Base-by-base conservation (phyloP, 2,329 filamentous ascomycete species). In the Calonectria multiphialidica region DNA sequence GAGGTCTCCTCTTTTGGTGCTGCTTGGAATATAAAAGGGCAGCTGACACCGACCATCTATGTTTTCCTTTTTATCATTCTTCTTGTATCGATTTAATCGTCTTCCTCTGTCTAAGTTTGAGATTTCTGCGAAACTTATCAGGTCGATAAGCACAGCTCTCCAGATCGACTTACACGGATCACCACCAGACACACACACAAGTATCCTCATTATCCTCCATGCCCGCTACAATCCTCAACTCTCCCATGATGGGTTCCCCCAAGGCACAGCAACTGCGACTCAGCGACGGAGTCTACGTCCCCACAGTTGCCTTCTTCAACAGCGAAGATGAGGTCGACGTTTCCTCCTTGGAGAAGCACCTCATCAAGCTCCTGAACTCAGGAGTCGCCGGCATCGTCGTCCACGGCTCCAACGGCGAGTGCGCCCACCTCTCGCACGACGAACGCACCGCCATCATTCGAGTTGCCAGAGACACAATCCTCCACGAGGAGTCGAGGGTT, bases 401-500 rank as follows among this genome's bases (percentile, higher is more conserved):
- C 12, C 94, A 96, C 81, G 94, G 94, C 55, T 95, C 93, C 80
- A 97, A 96, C 79, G 94, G 94, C 78, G 94, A 97, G 86, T 94
- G 94, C 6, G 94, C 95, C 21, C 94, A 96, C 80, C 88, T 97
- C 35, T 92, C 92, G 33, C 92, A 92, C 76, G 86, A 89, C 28
- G 94, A 96, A 84, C 91, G 94, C 70, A 89, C 90, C 49, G 86
- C 91, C 66, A 90, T 96, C 75, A 95, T 83, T 86, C 5, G 86
- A 87, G 76, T 87, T 94, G 84, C 93, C 13, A 70, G 78, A 47
- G 78, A 80, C 44, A 74, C 77, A 40, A 80, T 80, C 67, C 70
- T 78, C 44, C 75, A 80, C 44, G 78, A 80, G 68, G 75, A 73
- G 12, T 68, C 69, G 12, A 72, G 66, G 25, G 64, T 80, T n/a